phyloP scores from a whole-genome alignment of 2,329 filamentous ascomycete genomes.

The Tolypocladium cylindrosporum region DNA sequence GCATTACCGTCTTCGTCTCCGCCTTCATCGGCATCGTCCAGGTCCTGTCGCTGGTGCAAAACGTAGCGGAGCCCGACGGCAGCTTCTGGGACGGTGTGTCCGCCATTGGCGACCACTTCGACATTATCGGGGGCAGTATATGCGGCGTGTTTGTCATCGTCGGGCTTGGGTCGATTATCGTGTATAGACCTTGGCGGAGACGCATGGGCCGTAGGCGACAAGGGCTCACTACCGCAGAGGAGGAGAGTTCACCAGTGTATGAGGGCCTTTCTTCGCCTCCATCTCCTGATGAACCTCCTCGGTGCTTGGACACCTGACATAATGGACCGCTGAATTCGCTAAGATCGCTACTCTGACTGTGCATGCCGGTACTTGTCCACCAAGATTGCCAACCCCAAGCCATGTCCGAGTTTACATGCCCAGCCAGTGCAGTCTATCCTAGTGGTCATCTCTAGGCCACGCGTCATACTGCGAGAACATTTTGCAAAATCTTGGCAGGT shows the following conservation, averaged over 20 bases:
- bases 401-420: neutral
- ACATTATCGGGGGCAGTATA: constrained; percentile 77
- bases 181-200: constrained; percentile 71
- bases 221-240: constrained; percentile 3
- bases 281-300: neutral
- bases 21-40: constrained; percentile 82
- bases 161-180: constrained; percentile 60
- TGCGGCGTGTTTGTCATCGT: constrained; percentile 76
- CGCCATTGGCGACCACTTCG: constrained; percentile 67
- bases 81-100: constrained; percentile 87
- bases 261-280: neutral
- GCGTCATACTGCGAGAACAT: neutral
- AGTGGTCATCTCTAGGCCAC: neutral
- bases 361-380: neutral
- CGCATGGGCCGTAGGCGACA: constrained; percentile 23
- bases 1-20: constrained; percentile 73
- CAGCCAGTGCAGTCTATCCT: neutral
- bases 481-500: neutral
- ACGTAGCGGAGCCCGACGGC: constrained; percentile 63
- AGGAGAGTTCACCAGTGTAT: neutral
- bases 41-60: constrained; percentile 66
- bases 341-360: neutral
- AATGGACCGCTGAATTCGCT: neutral
- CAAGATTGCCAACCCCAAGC: neutral
- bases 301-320: neutral